Conservation (phyloP, 495 filamentous ascomycete genomes). For the Ramalina intermedia region DNA sequence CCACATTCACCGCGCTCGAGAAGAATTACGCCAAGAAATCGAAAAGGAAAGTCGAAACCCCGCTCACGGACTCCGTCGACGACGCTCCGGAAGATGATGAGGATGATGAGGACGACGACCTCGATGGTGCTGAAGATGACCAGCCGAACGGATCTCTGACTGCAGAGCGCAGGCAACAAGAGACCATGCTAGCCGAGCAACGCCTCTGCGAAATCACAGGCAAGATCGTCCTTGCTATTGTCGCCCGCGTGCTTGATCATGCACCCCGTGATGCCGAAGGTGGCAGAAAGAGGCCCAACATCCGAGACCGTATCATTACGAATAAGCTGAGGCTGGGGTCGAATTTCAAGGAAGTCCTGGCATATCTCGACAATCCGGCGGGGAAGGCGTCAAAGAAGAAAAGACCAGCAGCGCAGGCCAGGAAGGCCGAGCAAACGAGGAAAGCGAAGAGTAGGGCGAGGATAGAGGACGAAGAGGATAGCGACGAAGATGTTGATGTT, state of each 20-base stretch:
- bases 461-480: constrained; percentile 24
- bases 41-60: constrained; percentile 49
- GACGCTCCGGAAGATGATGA: constrained; percentile 42
- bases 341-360: constrained; percentile 66
- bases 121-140: constrained; percentile 26
- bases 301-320: constrained; percentile 47
- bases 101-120: constrained; percentile 39
- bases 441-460: constrained; percentile 23
- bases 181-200: constrained; percentile 60
- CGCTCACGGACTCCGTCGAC: constrained; percentile 46
- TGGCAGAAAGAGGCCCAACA: constrained; percentile 40
- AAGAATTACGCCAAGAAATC: constrained; percentile 57
- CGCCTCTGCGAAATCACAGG: constrained; percentile 70
- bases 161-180: constrained; percentile 19
- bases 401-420: constrained; percentile 27
- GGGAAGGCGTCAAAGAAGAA: constrained; percentile 31
- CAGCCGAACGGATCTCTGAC: constrained; percentile 26
- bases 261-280: constrained; percentile 9
- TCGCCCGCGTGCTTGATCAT: constrained; percentile 57
- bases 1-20: constrained; percentile 62
- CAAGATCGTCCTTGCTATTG: constrained; percentile 64
- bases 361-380: constrained; percentile 52
- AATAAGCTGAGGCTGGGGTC: constrained; percentile 54
- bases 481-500: constrained; percentile 27
- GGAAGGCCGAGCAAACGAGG: constrained; percentile 26